Evolutionary conservation across 2,329 filamentous ascomycete species (phyloP), one percentile per base, ranked within the genome.

Genomic region (Aspergillus candidus): DNA sequence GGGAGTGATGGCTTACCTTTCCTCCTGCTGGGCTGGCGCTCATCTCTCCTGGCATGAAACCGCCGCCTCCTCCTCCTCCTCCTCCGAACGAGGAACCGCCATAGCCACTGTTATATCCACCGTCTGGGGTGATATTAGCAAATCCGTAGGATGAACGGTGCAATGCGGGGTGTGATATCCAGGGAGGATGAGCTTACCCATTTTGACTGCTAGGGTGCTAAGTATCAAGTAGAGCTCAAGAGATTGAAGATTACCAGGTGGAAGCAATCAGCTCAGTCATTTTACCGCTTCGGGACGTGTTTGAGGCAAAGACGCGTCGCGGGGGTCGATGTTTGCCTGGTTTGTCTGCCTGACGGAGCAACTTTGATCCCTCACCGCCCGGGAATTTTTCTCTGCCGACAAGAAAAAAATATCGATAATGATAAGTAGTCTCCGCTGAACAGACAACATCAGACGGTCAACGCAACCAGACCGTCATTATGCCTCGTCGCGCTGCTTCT

Each of bases 401-500:
- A 46, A 47, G 53, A 52, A 54, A 53, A 51, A 51, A 48, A 35
- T 48, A 27, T 29, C 18, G 37, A 50, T 43, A 49, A 32, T 43
- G 40, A 45, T 5, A 27, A 27, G 22, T 27, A 27, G 2, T 8
- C 22, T 27, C 8, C 6, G 22, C 7, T 10, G 22, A 27, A 27
- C 22, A 27, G 22, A 30, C 27, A 39, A 36, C 33, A 38, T 29
- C 29, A 34, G 31, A 18, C 27, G 38, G 27, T 14, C 42, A 42
- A 40, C 37, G 30, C 43, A 49, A 47, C 32, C 22, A 47, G 46
- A 27, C 37, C 38, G 31, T 47, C 48, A 68, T 38, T 31, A 94
- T 94, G 88, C 76, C 78, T 69, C 75, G 75, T 63, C 83, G 87
- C 47, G 82, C 80, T 60, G 77, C 77, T 45, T 97, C 93, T 35